Percentiles rank a stretch among this genome's conserved stretches.
phyloP scores from a whole-genome alignment of 495 filamentous ascomycete genomes.

The Aspergillus asperescens region DNA sequence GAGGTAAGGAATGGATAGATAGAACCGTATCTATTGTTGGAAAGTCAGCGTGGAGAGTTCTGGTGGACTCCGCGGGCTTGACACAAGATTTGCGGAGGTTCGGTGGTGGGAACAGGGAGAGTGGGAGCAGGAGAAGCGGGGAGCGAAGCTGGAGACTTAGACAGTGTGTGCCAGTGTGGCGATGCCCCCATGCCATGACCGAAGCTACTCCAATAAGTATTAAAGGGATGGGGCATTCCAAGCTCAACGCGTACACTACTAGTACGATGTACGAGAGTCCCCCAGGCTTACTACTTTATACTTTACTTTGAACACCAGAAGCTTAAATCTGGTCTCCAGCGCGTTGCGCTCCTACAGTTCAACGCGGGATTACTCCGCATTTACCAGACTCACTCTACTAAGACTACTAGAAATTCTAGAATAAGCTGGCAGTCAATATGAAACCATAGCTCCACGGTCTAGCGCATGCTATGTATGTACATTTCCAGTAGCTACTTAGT shows the following conservation, averaged over 20 bases:
- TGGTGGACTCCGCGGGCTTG: not conserved
- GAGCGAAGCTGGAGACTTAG: not conserved
- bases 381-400: not conserved
- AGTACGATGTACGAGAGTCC: no score
- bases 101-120: not conserved
- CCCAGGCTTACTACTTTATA: no score
- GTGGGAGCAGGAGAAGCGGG: not conserved
- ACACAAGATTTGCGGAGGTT: conserved; percentile 2
- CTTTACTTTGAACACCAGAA: not conserved
- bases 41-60: not conserved
- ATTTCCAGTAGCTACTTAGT: conserved; percentile 19
- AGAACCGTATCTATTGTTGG: not conserved
- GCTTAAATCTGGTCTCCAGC: not conserved
- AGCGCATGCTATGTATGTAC: conserved; percentile 33
- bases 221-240: no score
- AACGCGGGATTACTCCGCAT: not conserved
- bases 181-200: not conserved
- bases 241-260: no score
- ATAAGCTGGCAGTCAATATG: conserved; percentile 8
- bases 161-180: not conserved
- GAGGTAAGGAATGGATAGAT: not conserved
- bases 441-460: conserved; percentile 27
- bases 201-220: no score
- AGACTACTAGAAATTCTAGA: not conserved
- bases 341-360: no score